Conservation (phyloP, 2,329 filamentous ascomycete species). For the Colletotrichum sp. region DNA sequence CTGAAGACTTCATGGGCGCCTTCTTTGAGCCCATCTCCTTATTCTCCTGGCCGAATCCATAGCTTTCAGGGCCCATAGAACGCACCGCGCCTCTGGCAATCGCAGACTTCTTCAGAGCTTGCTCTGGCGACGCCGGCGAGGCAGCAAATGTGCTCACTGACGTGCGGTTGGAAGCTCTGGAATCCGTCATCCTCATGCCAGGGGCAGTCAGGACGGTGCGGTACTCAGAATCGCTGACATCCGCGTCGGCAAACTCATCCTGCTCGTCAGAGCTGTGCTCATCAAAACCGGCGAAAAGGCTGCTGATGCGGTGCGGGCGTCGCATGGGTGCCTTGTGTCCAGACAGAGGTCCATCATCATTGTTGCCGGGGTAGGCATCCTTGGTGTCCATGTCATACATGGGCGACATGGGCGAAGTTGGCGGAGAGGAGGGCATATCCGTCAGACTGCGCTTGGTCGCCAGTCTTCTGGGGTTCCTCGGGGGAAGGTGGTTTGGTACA, state of each 20-base stretch:
- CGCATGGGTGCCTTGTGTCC: conserved; percentile 64
- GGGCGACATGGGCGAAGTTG: conserved; percentile 21
- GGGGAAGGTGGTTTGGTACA: conserved; percentile 58
- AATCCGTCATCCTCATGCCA: conserved; percentile 49
- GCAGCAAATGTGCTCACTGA: conserved; percentile 41
- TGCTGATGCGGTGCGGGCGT: conserved; percentile 78
- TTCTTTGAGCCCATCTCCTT: conserved; percentile 34
- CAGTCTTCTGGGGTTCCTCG: conserved; percentile 65
- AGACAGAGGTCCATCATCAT: conserved; percentile 78
- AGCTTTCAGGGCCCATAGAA: conserved; percentile 45
- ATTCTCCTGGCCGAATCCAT: conserved; percentile 46
- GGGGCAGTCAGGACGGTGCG: conserved; percentile 70
- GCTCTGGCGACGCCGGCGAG: conserved; percentile 51
- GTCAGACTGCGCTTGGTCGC: conserved; percentile 47
- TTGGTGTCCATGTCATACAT: conserved; percentile 45
- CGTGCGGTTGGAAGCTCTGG: conserved; percentile 45
- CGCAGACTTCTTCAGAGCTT: conserved; percentile 33
- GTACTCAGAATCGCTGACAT: conserved; percentile 71
- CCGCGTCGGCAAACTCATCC: conserved; percentile 65
- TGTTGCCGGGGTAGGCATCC: conserved; percentile 78
- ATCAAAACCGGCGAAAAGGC: conserved; percentile 86
- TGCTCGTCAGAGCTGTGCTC: conserved; percentile 70
- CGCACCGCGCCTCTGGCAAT: conserved; percentile 32
- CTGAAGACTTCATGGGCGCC: conserved; percentile 32
- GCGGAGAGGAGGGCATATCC: conserved; percentile 58